phyloP scores from a whole-genome alignment of 257 asterid species.

The Nicotiana attenuata region DNA sequence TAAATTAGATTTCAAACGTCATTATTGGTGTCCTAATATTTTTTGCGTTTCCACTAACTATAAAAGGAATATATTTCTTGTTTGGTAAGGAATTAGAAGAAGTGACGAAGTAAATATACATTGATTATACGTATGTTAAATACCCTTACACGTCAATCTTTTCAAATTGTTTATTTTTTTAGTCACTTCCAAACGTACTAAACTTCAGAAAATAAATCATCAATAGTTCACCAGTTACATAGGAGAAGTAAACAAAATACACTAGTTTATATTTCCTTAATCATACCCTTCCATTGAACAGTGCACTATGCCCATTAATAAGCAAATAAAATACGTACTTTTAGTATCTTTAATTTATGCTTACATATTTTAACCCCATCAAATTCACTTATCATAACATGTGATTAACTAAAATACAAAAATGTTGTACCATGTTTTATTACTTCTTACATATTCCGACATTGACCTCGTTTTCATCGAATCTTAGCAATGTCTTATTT shows the following conservation, averaged over 20 bases:
- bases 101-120: neutral
- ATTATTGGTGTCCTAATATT: neutral
- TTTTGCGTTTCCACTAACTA: neutral
- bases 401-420: no score
- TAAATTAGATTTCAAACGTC: no score
- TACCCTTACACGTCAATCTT: neutral
- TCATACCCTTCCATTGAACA: no score
- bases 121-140: neutral
- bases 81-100: neutral
- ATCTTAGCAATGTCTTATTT: neutral
- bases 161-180: neutral
- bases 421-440: no score
- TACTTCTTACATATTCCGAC: neutral
- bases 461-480: neutral
- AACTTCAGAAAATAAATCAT: neutral
- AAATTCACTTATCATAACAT: neutral
- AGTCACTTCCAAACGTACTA: neutral
- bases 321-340: neutral
- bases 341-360: neutral
- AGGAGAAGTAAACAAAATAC: neutral
- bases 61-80: neutral
- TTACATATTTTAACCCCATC: neutral
- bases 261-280: no score
- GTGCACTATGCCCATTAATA: neutral
- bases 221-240: neutral